Conservation (phyloP, 257 asterid genomes). For the Lycium ferocissimum region DNA sequence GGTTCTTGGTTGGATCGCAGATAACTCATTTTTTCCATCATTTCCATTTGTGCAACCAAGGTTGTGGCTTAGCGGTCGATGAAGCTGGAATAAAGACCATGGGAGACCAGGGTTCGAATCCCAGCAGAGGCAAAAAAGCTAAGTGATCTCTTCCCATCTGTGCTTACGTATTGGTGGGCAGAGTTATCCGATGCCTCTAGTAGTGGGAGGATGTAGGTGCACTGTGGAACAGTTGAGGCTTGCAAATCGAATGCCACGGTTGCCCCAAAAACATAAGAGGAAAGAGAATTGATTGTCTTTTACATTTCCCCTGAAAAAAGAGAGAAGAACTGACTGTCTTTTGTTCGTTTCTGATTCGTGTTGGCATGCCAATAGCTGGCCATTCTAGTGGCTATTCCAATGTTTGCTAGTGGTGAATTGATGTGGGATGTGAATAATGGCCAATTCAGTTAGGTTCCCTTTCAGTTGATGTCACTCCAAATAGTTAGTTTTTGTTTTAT, state of each 20-base stretch:
- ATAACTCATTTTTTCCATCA: neutral
- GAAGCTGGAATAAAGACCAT: slow-evolving; percentile 6
- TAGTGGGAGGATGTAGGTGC: neutral
- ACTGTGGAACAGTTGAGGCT: neutral
- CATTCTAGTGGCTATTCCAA: neutral
- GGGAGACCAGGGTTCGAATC: neutral
- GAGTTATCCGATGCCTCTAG: neutral
- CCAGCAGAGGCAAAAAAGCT: neutral
- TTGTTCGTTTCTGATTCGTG: neutral
- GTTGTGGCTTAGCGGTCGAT: neutral
- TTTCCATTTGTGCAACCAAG: neutral
- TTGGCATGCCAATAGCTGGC: neutral
- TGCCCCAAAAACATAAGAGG: neutral
- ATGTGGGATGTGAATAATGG: neutral
- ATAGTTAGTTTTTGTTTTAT: neutral
- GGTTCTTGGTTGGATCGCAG: neutral
- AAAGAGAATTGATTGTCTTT: neutral
- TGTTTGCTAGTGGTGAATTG: neutral
- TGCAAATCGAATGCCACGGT: neutral
- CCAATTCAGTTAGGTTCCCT: slow-evolving; percentile 4
- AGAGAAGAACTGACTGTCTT: neutral
- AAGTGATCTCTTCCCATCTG: neutral
- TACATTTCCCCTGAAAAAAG: neutral
- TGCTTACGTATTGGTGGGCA: neutral
- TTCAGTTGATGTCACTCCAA: neutral